Evolutionary conservation across 129 eudicot species (phyloP).

Genomic region (Artemisia annua): DNA sequence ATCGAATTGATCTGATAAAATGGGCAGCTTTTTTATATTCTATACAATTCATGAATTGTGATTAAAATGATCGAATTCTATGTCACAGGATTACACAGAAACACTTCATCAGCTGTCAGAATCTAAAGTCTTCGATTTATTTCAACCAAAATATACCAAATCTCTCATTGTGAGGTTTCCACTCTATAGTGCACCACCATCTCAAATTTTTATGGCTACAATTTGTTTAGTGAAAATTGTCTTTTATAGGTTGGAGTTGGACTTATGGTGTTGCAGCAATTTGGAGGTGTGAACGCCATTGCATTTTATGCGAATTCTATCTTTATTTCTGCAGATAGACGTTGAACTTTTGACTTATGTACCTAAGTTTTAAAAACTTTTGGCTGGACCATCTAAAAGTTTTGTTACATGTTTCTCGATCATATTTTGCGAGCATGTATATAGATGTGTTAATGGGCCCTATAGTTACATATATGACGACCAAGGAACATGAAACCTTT

Average conservation of each 20-base stretch:
- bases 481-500: background rate
- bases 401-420: background rate
- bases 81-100: conserved; percentile 76
- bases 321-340: conserved; percentile 74
- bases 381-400: background rate
- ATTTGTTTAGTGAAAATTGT: conserved; percentile 8
- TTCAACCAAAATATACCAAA: conserved; percentile 67
- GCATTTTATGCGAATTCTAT: conserved; percentile 73
- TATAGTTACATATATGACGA: background rate
- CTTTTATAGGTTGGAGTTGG: conserved; percentile 72
- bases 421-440: background rate
- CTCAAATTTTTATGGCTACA: background rate
- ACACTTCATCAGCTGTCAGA: conserved; percentile 51
- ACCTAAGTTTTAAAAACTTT: background rate
- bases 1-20: background rate
- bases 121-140: conserved; percentile 49
- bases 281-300: conserved; percentile 79
- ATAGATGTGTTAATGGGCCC: background rate
- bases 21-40: background rate
- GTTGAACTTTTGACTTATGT: background rate
- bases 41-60: background rate
- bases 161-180: conserved; percentile 60
- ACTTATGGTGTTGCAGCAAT: conserved; percentile 76
- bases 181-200: background rate
- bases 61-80: background rate